phyloP scores from a whole-genome alignment of 495 filamentous ascomycete genomes.

The Usnea hakonensis region DNA sequence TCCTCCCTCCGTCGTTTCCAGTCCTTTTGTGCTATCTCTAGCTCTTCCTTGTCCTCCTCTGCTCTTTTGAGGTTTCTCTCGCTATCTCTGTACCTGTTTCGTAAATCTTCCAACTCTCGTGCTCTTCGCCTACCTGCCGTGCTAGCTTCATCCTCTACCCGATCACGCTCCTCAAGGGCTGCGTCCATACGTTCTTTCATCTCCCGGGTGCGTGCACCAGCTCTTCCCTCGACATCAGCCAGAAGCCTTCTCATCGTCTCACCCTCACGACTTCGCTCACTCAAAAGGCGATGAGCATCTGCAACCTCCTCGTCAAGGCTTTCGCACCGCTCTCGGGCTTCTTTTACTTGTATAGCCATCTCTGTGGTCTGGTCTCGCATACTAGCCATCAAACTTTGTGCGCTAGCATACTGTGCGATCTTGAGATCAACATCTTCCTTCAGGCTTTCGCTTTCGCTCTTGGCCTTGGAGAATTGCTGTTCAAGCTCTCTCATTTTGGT shows the following conservation, averaged over 20 bases:
- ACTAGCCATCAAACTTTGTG: slow-evolving; percentile 76
- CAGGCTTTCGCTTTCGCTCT: slow-evolving; percentile 55
- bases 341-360: slow-evolving; percentile 87
- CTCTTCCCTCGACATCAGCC: slow-evolving; percentile 73
- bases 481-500: slow-evolving; percentile 62
- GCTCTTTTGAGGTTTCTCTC: slow-evolving; percentile 67
- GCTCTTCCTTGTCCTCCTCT: slow-evolving; percentile 59
- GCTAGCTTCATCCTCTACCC: slow-evolving; percentile 82
- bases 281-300: slow-evolving; percentile 80
- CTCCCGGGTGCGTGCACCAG: slow-evolving; percentile 73
- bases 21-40: slow-evolving; percentile 61
- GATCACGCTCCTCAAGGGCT: slow-evolving; percentile 83
- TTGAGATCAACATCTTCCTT: slow-evolving; percentile 79
- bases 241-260: slow-evolving; percentile 91
- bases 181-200: slow-evolving; percentile 85
- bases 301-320: slow-evolving; percentile 88
- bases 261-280: slow-evolving; percentile 84
- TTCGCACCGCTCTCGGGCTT: slow-evolving; percentile 72
- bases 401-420: slow-evolving; percentile 73
- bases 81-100: slow-evolving; percentile 65
- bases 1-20: slow-evolving; percentile 67
- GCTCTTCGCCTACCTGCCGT: slow-evolving; percentile 65
- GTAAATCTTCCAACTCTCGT: slow-evolving; percentile 81
- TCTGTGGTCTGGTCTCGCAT: slow-evolving; percentile 90
- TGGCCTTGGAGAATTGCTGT: slow-evolving; percentile 56